These are phyloP conservation scores for Leccinum ochraceum DNA, from an alignment of 768 basidiomycete species.

Conservation along the genomic window DNA sequence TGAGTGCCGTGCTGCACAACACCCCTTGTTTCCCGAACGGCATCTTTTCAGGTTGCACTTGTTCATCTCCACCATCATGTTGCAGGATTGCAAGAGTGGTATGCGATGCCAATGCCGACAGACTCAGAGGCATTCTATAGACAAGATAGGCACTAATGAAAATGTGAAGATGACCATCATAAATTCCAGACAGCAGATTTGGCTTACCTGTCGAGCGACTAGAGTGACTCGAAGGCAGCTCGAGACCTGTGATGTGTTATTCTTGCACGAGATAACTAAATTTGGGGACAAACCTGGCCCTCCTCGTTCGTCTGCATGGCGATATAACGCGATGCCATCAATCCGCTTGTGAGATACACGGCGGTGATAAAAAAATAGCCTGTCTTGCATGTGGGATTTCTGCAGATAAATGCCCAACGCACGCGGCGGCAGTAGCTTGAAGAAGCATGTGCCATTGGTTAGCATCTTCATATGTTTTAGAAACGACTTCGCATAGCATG, in stretches of 20 bases:
- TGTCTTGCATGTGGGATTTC: not conserved
- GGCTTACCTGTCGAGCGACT: too few species aligned
- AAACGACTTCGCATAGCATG: not conserved
- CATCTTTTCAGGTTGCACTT: constrained; percentile 31
- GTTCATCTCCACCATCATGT: constrained; percentile 38
- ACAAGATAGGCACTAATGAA: too few species aligned
- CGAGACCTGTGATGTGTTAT: not conserved
- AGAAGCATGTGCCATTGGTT: not conserved
- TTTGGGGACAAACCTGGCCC: not conserved
- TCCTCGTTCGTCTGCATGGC: not conserved
- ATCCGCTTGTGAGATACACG: not conserved
- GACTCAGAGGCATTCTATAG: too few species aligned
- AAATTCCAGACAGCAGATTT: too few species aligned
- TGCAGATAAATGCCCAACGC: not conserved
- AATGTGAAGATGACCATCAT: too few species aligned
- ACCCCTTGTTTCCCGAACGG: constrained; percentile 66
- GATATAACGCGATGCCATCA: not conserved
- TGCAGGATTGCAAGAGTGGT: constrained; percentile 58
- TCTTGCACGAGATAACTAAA: not conserved
- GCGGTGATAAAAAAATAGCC: not conserved
- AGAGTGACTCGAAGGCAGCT: constrained; percentile 2
- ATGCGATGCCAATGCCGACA: constrained; percentile 23
- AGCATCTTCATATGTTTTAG: not conserved
- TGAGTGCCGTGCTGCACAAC: constrained; percentile 65
- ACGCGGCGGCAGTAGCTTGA: not conserved